Evolutionary conservation across 257 asterid genomes (phyloP).

Genomic region (Solanum chiquidenum): DNA sequence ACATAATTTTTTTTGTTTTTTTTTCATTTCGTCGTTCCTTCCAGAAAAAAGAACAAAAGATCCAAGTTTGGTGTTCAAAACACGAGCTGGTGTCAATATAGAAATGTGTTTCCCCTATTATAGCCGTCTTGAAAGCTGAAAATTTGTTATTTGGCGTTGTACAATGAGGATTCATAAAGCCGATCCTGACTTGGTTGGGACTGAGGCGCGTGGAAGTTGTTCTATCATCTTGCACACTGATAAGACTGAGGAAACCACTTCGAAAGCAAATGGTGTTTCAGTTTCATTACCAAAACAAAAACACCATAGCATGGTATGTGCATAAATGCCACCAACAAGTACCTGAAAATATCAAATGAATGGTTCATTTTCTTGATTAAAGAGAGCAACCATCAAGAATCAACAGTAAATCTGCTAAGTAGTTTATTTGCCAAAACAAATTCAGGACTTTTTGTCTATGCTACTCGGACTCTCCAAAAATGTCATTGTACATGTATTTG

Average conservation of each 20-base stretch:
- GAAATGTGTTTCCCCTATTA: background rate
- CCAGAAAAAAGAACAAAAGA: background rate
- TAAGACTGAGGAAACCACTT: constrained; percentile 78
- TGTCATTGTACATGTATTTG: background rate
- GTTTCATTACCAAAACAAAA: constrained; percentile 57
- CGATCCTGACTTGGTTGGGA: background rate
- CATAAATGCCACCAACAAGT: constrained; percentile 78
- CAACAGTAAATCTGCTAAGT: background rate
- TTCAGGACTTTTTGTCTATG: background rate
- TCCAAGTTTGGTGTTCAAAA: background rate
- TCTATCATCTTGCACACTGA: constrained; percentile 17
- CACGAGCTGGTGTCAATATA: background rate
- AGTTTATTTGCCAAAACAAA: background rate
- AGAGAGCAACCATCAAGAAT: background rate
- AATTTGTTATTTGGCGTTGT: background rate
- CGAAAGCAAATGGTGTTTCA: constrained; percentile 49
- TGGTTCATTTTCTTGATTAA: background rate
- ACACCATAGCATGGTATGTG: constrained; percentile 84
- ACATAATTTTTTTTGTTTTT: background rate
- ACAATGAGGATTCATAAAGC: background rate
- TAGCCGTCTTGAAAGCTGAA: background rate
- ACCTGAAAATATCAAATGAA: constrained; percentile 29
- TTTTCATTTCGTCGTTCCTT: background rate
- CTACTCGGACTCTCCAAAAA: background rate
- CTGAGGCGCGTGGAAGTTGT: background rate